Conservation (phyloP, 2,329 filamentous ascomycete species). For the Spiromastix sp. region DNA sequence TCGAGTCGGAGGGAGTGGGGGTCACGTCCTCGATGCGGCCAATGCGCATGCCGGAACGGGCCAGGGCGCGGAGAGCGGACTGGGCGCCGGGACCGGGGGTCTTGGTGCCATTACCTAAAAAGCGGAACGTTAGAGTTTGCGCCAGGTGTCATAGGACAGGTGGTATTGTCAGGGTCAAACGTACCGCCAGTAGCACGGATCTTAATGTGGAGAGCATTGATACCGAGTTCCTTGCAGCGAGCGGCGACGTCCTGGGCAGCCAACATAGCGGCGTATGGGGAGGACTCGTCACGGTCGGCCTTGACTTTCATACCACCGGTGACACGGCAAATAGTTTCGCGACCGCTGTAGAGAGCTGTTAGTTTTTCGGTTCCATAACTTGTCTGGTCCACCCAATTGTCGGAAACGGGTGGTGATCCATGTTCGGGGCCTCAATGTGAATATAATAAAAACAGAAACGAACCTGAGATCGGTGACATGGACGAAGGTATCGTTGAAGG, state of each 20-base stretch:
- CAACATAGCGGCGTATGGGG: conserved; percentile 99
- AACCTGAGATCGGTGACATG: conserved; percentile 98
- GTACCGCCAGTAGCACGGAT: conserved; percentile 97
- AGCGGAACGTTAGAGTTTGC: conserved; percentile 2
- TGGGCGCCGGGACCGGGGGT: conserved; percentile 98
- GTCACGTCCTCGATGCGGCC: conserved; percentile 99
- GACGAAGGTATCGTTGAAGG: conserved; percentile 89
- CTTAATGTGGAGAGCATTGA: conserved; percentile 99
- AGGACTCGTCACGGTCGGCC: conserved; percentile 99
- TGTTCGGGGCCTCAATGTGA: conserved; percentile 5
- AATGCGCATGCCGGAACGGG: conserved; percentile 99
- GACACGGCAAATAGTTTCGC: conserved; percentile 99
- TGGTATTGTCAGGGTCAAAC: conserved; percentile 20
- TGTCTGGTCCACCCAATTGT: neutral
- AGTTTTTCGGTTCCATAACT: too few relatives aligned
- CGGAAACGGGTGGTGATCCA: conserved; percentile 5
- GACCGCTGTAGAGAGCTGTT: conserved; percentile 77
- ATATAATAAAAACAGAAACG: conserved; percentile 23
- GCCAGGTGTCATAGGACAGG: too few relatives aligned
- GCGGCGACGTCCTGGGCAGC: conserved; percentile 95
- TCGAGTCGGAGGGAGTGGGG: conserved; percentile 97
- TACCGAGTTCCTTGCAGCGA: conserved; percentile 77
- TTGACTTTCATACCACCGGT: conserved; percentile 99
- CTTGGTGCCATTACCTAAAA: conserved; percentile 92
- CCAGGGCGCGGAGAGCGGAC: conserved; percentile 95